These are phyloP conservation scores for Mitragyna speciosa DNA, from an alignment of 257 asterid species.

Conservation along the genomic window DNA sequence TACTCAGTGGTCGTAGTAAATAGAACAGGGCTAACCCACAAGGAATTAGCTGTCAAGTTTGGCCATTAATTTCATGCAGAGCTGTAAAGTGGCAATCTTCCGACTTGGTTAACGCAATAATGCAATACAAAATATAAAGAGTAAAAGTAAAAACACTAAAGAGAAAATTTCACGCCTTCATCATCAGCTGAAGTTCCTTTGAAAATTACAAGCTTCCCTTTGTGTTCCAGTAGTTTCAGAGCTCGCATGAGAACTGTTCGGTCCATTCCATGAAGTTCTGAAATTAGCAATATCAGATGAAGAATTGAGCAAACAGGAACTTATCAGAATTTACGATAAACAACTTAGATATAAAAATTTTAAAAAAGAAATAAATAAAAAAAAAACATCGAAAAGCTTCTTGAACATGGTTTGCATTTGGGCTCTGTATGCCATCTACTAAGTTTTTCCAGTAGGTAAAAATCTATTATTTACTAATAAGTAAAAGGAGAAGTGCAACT, in stretches of 20 bases:
- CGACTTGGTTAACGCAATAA: too few relatives aligned
- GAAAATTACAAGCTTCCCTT: constrained; percentile 86
- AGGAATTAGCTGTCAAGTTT: not conserved
- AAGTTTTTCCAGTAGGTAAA: too few relatives aligned
- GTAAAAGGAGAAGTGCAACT: too few relatives aligned
- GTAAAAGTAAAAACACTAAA: constrained; percentile 32
- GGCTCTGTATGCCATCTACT: too few relatives aligned
- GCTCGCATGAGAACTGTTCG: constrained; percentile 75
- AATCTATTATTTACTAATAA: too few relatives aligned
- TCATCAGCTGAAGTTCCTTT: constrained; percentile 96
- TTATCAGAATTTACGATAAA: not conserved
- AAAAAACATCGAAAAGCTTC: not conserved
- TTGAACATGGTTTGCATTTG: not conserved
- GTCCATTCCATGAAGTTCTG: constrained; percentile 90
- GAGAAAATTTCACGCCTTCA: constrained; percentile 83
- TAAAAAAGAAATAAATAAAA: too few relatives aligned
- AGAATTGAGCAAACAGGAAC: not conserved
- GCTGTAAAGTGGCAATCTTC: not conserved
- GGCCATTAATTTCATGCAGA: not conserved
- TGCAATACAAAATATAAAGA: not conserved
- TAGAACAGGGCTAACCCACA: not conserved
- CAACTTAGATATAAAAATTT: too few relatives aligned
- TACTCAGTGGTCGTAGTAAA: not conserved
- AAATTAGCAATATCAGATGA: not conserved
- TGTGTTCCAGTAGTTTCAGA: constrained; percentile 74